Evolutionary conservation across 2,329 filamentous ascomycete species (phyloP).

Genomic region (Cordyceps militaris): DNA sequence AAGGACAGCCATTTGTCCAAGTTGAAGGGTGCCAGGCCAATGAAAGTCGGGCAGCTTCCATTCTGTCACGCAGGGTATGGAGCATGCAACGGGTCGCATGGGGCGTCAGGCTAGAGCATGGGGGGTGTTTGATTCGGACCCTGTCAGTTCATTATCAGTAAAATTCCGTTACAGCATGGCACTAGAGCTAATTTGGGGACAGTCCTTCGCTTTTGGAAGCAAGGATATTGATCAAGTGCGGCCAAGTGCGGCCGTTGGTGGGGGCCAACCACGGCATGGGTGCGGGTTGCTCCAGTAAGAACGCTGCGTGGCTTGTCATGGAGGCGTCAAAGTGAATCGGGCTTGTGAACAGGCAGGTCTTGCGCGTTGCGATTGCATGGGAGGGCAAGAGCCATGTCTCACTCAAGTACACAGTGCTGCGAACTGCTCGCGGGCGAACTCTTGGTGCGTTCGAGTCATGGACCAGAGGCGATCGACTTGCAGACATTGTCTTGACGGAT

Average conservation of each 20-base stretch:
- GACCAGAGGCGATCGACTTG: not conserved
- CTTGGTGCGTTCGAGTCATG: slow-evolving; percentile 1
- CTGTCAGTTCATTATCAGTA: slow-evolving; percentile 9
- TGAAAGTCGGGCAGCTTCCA: not conserved
- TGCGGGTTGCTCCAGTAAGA: slow-evolving; percentile 10
- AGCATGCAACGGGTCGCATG: slow-evolving; percentile 10
- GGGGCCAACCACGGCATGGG: slow-evolving; percentile 13
- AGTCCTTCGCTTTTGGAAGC: slow-evolving; percentile 6
- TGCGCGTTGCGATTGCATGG: not conserved
- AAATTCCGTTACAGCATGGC: slow-evolving; percentile 1
- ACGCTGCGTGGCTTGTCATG: slow-evolving; percentile 3
- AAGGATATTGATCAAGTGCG: slow-evolving; percentile 12
- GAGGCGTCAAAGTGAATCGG: slow-evolving; percentile 4
- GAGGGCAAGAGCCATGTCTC: not conserved
- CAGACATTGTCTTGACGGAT: not conserved
- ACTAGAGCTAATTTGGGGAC: slow-evolving; percentile 1
- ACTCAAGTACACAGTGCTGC: not conserved
- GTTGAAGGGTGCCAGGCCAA: not conserved
- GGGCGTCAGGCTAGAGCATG: slow-evolving; percentile 4
- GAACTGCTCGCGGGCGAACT: not conserved
- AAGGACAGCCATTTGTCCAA: not conserved
- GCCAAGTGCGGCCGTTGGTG: slow-evolving; percentile 13
- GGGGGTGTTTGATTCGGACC: slow-evolving; percentile 1
- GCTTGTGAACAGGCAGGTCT: not conserved
- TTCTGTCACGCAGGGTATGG: slow-evolving; percentile 10